Evolutionary conservation across 2,329 filamentous ascomycete genomes (phyloP).

Genomic region (Scleromitrula shiraiana): DNA sequence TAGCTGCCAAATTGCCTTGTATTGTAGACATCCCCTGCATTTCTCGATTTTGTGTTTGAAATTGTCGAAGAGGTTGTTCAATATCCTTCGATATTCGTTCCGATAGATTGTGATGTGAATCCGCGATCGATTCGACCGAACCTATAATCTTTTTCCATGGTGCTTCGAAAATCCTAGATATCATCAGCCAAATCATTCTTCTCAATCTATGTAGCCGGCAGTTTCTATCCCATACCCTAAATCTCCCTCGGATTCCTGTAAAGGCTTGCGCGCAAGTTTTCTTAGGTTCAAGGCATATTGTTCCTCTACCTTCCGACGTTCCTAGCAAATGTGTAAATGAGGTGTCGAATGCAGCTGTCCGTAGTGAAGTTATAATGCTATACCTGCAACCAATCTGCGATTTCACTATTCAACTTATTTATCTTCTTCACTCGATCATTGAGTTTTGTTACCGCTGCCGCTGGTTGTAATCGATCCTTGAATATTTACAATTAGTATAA

Average conservation of each 20-base stretch:
- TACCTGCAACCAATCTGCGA: slow-evolving; percentile 97
- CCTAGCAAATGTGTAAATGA: slow-evolving; percentile 44
- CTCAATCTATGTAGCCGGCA: neutral
- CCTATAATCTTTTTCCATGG: slow-evolving; percentile 85
- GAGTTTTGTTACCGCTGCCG: slow-evolving; percentile 72
- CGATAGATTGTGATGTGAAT: slow-evolving; percentile 74
- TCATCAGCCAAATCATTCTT: neutral
- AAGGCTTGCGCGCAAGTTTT: slow-evolving; percentile 68
- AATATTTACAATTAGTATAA: slow-evolving; percentile 3
- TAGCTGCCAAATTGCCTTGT: slow-evolving; percentile 66
- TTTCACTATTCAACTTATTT: slow-evolving; percentile 75
- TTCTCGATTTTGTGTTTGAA: slow-evolving; percentile 62
- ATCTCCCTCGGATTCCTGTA: slow-evolving; percentile 69
- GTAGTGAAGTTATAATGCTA: neutral
- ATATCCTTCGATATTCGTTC: slow-evolving; percentile 81
- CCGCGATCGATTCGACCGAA: slow-evolving; percentile 71
- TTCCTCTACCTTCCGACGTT: slow-evolving; percentile 87
- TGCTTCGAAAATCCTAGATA: slow-evolving; percentile 71
- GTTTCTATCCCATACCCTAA: slow-evolving; percentile 65
- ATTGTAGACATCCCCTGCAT: slow-evolving; percentile 75
- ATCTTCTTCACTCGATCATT: slow-evolving; percentile 85
- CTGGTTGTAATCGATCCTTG: slow-evolving; percentile 72
- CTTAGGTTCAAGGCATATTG: slow-evolving; percentile 75
- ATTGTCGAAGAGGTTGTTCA: slow-evolving; percentile 73
- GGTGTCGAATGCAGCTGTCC: slow-evolving; percentile 10